Evolutionary conservation across 306 rosid genomes (phyloP), one percentile per base, ranked within the genome.

Genomic region (Begonia masoniana): DNA sequence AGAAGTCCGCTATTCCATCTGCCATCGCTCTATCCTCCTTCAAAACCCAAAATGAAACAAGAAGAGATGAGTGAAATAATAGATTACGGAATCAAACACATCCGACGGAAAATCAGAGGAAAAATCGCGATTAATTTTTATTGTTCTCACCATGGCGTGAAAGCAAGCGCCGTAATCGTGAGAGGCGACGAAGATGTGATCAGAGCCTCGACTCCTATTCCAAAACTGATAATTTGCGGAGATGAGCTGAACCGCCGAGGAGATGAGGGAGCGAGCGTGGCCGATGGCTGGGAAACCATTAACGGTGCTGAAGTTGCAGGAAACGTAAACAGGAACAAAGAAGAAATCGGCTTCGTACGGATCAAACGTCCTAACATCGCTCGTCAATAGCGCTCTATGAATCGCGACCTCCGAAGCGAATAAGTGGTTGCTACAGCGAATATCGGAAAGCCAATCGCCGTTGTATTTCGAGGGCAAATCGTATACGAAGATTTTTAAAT

Each of bases 201-300:
- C 96, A 39, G 77, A 71, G 35, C 96, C 99, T 9, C 50, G 62
- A 67, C 79, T 74, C 9, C 84, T 80, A 63, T 86, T 80, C 99
- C 99, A 92, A 35, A 86, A 92, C 0, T 66, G 78, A 63, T 75
- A 75, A 0, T 68, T 77, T 0, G 71, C 21, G 10, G 86, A 70
- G 73, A 86, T 47, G 65, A 71, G 71, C 1, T 57, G 41, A 2
- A 92, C 71, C 0, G 95, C 93, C 11, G 95, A 86, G 41, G 83
- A 41, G 10, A 92, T 52, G 6, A 92, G 84, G 0, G 77, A 45
- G 8, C 99, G 92, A 1, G 99, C 99, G 68, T 92, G 96, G 43
- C 95, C 96, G 12, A 86, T 81, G 24, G 99, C 93, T 0, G 95
- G 99, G 75, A 92, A 92, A 19, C 99, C 95, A 50, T 82, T 79